Base-by-base conservation (phyloP, 139 green algal genomes). In the Chlamydomonas schloesseri region DNA sequence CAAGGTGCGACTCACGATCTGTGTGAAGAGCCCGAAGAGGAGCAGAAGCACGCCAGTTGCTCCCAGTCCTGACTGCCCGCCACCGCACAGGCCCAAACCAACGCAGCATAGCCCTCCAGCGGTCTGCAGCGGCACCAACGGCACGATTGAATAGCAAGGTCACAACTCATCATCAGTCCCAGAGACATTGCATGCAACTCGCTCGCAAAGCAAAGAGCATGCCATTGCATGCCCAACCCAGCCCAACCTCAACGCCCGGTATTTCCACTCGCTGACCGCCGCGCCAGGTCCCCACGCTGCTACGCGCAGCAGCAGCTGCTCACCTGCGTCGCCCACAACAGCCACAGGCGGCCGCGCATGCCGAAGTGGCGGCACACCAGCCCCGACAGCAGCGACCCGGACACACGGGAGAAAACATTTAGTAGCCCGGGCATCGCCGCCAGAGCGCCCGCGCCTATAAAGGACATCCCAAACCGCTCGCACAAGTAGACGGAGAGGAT, bases 391-490 rank as follows among this genome's bases (percentile, higher is more conserved):
- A 91, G 73, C 34, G 90, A 91, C 26, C 96, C 96, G 31, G 94
- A 57, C 23, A 95, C 92, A 24, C 97, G 90, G 0, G 92, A 92
- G 87, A 96, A 94, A 62, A 98, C 82, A 90, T 99, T 99, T 87
- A 97, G 94, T n/a, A 99, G 81, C 23, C 95, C 96, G 50, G 97
- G 97, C 70, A 95, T 58, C 0, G 60, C 76, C 23, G 76, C 76
- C 17, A 72, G 60, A 23, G 60, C 76, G 33, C 81, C 81, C 3
- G 55, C 57, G 8, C 31, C 34, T 24, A 87, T 0, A 26, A 60
- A 53, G 46, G 37, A 55, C 74, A 81, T 71, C 33, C 55, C 31
- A 55, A 71, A 81, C 31, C 74, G 53, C 17, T 55, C 4, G 21
- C 26, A 33, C 31, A 85, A 50, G 82, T 93, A 88, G 46, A 89